Evolutionary conservation across 169 alveolate species (phyloP).

Genomic region (Plasmodium vivax): DNA sequence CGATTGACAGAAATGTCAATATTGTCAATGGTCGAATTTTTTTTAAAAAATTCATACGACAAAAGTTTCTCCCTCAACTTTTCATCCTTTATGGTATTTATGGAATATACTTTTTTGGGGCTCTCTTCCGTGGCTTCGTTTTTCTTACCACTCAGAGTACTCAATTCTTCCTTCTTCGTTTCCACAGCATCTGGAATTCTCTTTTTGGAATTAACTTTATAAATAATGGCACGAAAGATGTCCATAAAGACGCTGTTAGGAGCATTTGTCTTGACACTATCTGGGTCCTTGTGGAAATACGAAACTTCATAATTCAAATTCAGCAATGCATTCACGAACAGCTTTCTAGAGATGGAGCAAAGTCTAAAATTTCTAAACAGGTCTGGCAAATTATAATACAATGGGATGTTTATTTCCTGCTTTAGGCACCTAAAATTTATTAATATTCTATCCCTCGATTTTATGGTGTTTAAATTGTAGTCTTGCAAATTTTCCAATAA

Average conservation of each 20-base stretch:
- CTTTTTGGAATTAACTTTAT: slow-evolving; percentile 61
- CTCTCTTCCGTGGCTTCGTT: neutral
- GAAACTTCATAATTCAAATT: slow-evolving; percentile 90
- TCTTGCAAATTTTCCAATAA: slow-evolving; percentile 37
- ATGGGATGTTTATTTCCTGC: slow-evolving; percentile 63
- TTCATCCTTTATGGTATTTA: slow-evolving; percentile 67
- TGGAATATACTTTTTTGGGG: slow-evolving; percentile 45
- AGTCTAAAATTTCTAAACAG: slow-evolving; percentile 67
- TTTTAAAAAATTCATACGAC: slow-evolving; percentile 68
- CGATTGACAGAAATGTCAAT: slow-evolving; percentile 17
- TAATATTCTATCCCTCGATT: slow-evolving; percentile 59
- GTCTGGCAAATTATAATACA: slow-evolving; percentile 64
- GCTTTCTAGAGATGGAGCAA: slow-evolving; percentile 49
- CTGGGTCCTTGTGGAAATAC: slow-evolving; percentile 92
- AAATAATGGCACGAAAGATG: slow-evolving; percentile 80
- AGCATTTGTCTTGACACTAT: slow-evolving; percentile 91
- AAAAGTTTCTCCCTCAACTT: slow-evolving; percentile 44
- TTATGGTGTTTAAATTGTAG: slow-evolving; percentile 42
- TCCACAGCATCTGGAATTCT: neutral
- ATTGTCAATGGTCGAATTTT: slow-evolving; percentile 53
- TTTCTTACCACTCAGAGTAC: neutral
- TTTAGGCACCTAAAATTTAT: slow-evolving; percentile 62
- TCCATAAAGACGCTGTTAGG: slow-evolving; percentile 91
- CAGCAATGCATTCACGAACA: slow-evolving; percentile 70
- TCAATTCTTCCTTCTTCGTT: neutral